phyloP scores from a whole-genome alignment of 805 yeast genomes.

The Suhomyces tanzawaensis region DNA sequence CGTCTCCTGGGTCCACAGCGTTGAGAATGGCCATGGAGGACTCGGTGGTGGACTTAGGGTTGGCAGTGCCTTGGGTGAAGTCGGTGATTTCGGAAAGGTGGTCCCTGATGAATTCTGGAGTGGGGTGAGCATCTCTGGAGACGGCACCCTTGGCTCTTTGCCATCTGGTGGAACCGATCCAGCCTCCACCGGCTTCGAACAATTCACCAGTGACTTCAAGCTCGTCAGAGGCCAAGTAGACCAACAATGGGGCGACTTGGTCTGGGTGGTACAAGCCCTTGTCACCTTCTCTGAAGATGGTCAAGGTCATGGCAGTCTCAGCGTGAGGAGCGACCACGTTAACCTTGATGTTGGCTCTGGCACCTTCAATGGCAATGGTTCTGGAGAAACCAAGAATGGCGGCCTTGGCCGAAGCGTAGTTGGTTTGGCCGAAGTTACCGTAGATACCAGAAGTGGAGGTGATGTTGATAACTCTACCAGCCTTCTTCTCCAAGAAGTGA shows the following conservation, averaged over 20 bases:
- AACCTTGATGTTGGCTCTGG: slow-evolving; percentile 67
- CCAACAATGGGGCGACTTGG: slow-evolving; percentile 87
- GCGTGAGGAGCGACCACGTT: slow-evolving; percentile 96
- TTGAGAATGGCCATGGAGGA: slow-evolving; percentile 75
- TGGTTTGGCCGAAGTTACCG: slow-evolving; percentile 97
- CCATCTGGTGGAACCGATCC: slow-evolving; percentile 95
- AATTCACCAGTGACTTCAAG: slow-evolving; percentile 73
- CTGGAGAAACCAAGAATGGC: slow-evolving; percentile 83
- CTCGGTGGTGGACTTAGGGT: slow-evolving; percentile 64
- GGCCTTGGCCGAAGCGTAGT: slow-evolving; percentile 90
- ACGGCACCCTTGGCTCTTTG: slow-evolving; percentile 88
- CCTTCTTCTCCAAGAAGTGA: slow-evolving; percentile 68
- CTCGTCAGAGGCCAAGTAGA: slow-evolving; percentile 72
- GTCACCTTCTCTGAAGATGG: slow-evolving; percentile 78
- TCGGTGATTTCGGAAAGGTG: slow-evolving; percentile 66
- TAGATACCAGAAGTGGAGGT: slow-evolving; percentile 96
- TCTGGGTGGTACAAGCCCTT: slow-evolving; percentile 81
- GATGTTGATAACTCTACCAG: slow-evolving; percentile 82
- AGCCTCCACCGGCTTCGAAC: slow-evolving; percentile 94
- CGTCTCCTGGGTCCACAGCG: slow-evolving; percentile 52
- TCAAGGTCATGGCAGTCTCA: slow-evolving; percentile 94
- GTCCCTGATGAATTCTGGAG: slow-evolving; percentile 70
- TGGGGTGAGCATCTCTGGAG: slow-evolving; percentile 48
- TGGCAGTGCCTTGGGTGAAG: slow-evolving; percentile 54
- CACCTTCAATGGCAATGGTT: slow-evolving; percentile 90